Evolutionary conservation across 1,284 basidiomycete genomes (phyloP).

Genomic region (Ustilago tritici): DNA sequence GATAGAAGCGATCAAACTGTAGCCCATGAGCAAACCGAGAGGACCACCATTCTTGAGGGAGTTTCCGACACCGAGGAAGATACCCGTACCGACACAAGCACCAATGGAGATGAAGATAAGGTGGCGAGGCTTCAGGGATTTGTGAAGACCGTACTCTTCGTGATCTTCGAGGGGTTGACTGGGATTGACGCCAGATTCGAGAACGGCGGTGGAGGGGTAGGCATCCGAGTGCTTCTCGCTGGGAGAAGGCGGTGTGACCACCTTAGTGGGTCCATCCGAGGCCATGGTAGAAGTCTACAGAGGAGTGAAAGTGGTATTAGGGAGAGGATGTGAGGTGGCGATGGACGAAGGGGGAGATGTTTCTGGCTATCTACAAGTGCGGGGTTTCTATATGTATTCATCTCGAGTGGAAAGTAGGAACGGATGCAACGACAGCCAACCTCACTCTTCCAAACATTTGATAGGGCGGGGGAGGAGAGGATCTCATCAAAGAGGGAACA

Average conservation of each 20-base stretch:
- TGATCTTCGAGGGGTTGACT: conserved; percentile 17
- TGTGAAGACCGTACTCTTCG: conserved; percentile 70
- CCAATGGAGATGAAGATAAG: conserved; percentile 33
- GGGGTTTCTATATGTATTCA: conserved; percentile 2
- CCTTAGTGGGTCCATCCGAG: conserved; percentile 5
- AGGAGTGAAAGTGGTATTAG: not conserved
- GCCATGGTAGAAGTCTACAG: not conserved
- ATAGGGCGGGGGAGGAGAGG: not conserved
- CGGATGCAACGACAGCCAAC: conserved; percentile 2
- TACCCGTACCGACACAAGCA: conserved; percentile 53
- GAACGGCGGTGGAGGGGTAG: conserved; percentile 5
- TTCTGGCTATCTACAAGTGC: not conserved
- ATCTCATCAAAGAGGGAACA: too few relatives aligned
- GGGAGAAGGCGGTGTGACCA: conserved; percentile 9
- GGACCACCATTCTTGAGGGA: conserved; percentile 71
- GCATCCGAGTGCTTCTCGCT: conserved; percentile 8
- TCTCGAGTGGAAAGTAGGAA: conserved; percentile 2
- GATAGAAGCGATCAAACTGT: conserved; percentile 61
- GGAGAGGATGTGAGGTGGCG: not conserved
- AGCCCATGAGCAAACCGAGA: conserved; percentile 67
- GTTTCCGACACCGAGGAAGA: conserved; percentile 81
- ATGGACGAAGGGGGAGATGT: not conserved
- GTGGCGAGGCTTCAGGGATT: conserved; percentile 27
- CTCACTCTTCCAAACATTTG: not conserved
- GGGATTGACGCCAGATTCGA: conserved; percentile 9